phyloP scores from a whole-genome alignment of 2,329 filamentous ascomycete species.

The Aotearoamyces nothofagi region DNA sequence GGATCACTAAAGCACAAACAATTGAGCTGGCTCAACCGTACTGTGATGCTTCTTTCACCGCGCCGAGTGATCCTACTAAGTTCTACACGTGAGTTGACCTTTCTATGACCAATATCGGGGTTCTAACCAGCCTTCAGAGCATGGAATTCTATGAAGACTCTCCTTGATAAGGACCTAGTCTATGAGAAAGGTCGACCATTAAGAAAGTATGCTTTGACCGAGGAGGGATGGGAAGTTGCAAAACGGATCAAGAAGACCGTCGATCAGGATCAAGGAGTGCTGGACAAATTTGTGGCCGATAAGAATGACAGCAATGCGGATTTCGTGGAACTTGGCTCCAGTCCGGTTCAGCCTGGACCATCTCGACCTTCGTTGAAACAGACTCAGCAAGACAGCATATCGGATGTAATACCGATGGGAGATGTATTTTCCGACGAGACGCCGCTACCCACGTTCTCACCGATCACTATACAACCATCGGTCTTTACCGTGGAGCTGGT shows the following conservation, averaged over 20 bases:
- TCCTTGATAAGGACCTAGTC: slow-evolving; percentile 59
- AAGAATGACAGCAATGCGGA: slow-evolving; percentile 1
- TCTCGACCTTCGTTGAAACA: neutral
- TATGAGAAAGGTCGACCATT: slow-evolving; percentile 54
- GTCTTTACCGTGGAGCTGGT: slow-evolving; percentile 60
- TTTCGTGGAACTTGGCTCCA: slow-evolving; percentile 5
- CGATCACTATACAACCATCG: slow-evolving; percentile 45
- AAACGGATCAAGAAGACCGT: slow-evolving; percentile 40
- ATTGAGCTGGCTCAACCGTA: slow-evolving; percentile 56
- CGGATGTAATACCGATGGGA: slow-evolving; percentile 13
- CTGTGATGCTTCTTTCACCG: slow-evolving; percentile 60
- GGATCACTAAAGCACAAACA: slow-evolving; percentile 52
- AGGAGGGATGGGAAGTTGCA: slow-evolving; percentile 65
- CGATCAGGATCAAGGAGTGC: slow-evolving; percentile 9
- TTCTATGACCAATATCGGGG: too few relatives aligned
- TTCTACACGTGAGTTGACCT: too few relatives aligned
- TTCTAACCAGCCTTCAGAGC: too few relatives aligned
- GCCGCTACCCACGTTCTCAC: slow-evolving; percentile 27
- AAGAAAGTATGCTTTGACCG: slow-evolving; percentile 54
- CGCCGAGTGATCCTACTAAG: slow-evolving; percentile 48
- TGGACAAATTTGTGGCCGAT: slow-evolving; percentile 6
- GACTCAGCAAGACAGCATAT: neutral
- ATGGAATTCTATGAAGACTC: slow-evolving; percentile 70
- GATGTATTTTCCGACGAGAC: slow-evolving; percentile 8
- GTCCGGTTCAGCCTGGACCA: slow-evolving; percentile 2